phyloP scores from a whole-genome alignment of 371 early-diverging fungal genomes.

The Lichtheimia corymbifera region DNA sequence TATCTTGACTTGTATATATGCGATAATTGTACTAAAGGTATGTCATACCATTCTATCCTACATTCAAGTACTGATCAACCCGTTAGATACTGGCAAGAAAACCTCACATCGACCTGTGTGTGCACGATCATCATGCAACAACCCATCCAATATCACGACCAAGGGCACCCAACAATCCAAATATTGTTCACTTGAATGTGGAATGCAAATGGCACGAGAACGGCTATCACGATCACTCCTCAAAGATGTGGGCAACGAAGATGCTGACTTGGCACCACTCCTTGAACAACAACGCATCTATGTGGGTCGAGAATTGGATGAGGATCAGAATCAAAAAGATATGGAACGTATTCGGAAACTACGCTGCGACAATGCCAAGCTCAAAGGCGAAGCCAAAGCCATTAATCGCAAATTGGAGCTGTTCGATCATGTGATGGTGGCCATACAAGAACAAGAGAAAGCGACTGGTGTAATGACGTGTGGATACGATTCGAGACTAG shows the following conservation, averaged over 20 bases:
- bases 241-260: too few species aligned
- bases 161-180: conserved; percentile 1
- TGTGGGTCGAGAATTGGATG: neutral
- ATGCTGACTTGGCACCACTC: too few species aligned
- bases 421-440: neutral
- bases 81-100: conserved; percentile 1
- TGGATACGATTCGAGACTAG: conserved; percentile 10
- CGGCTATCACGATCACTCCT: neutral
- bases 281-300: too few species aligned
- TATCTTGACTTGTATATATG: conserved; percentile 10
- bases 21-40: conserved; percentile 4
- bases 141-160: neutral
- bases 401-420: conserved; percentile 1
- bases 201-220: conserved; percentile 13
- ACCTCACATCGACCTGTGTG: neutral
- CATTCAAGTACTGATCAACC: too few species aligned
- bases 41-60: too few species aligned
- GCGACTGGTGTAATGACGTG: neutral
- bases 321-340: neutral
- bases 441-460: too few species aligned
- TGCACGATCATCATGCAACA: conserved; percentile 4
- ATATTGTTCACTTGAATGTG: conserved; percentile 13
- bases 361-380: neutral
- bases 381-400: neutral
- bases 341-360: neutral